These are phyloP conservation scores for Pezicula carpinea DNA, from an alignment of 2,329 filamentous ascomycete genomes.

Conservation along the genomic window DNA sequence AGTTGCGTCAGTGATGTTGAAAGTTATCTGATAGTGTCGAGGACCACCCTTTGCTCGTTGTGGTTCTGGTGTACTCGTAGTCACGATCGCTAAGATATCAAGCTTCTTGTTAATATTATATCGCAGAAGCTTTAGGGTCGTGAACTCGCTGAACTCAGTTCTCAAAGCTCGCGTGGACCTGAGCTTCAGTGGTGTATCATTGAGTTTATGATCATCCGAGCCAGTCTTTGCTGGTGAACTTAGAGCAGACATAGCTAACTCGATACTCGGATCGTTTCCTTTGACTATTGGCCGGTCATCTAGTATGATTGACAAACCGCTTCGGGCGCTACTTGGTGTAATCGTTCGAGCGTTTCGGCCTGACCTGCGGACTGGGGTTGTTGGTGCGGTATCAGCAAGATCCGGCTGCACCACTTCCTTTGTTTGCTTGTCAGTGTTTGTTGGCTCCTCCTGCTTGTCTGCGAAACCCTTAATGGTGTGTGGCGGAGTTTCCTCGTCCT, in stretches of 20 bases:
- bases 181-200: slow-evolving; percentile 13
- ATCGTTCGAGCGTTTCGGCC: slow-evolving; percentile 2
- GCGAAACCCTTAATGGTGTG: no score
- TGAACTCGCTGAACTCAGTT: slow-evolving; percentile 45
- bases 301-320: slow-evolving; percentile 13
- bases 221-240: slow-evolving; percentile 20
- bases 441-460: background rate
- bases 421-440: background rate
- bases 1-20: slow-evolving; percentile 53
- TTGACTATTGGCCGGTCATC: slow-evolving; percentile 16
- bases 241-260: slow-evolving; percentile 23
- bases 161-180: slow-evolving; percentile 21
- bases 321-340: slow-evolving; percentile 3
- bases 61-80: slow-evolving; percentile 44
- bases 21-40: slow-evolving; percentile 54
- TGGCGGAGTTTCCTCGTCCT: background rate
- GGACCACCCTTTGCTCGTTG: slow-evolving; percentile 52
- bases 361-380: background rate
- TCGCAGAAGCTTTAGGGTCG: slow-evolving; percentile 48
- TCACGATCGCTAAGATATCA: slow-evolving; percentile 52
- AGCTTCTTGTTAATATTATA: slow-evolving; percentile 42
- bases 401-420: background rate
- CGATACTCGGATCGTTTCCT: slow-evolving; percentile 26
- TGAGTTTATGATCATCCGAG: slow-evolving; percentile 13
- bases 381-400: background rate